Evolutionary conservation across 345 rosid genomes (phyloP).

Genomic region (Syzygium jambos): DNA sequence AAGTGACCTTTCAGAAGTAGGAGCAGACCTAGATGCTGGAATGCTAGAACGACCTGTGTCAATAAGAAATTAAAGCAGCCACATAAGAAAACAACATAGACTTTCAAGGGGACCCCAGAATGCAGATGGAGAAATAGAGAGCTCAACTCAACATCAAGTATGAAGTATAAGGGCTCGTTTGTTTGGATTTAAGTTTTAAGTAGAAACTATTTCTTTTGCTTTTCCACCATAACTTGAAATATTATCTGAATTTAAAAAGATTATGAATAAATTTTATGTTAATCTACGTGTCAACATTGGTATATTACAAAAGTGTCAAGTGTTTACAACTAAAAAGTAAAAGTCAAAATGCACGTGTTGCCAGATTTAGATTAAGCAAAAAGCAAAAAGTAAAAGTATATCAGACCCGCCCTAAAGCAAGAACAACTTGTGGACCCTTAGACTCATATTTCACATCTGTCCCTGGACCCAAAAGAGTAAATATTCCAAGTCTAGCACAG

Average conservation of each 20-base stretch:
- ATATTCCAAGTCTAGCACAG: not conserved
- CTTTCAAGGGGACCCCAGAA: not conserved
- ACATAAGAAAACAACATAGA: not conserved
- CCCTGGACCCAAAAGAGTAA: not conserved
- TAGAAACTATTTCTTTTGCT: not conserved
- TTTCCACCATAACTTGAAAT: not conserved
- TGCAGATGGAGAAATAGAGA: not conserved
- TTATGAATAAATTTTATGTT: not conserved
- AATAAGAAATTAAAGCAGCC: not conserved
- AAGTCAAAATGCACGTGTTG: not conserved
- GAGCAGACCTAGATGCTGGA: constrained; percentile 31
- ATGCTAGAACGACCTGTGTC: constrained; percentile 39
- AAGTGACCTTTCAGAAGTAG: constrained; percentile 29
- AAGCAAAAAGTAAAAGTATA: not conserved
- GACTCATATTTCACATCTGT: not conserved
- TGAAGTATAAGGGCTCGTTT: not conserved
- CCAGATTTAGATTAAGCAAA: not conserved
- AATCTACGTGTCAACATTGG: not conserved
- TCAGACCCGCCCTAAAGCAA: not conserved
- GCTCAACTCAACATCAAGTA: not conserved
- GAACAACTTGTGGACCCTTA: not conserved
- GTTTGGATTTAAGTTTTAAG: not conserved
- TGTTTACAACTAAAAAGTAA: not conserved
- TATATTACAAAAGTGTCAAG: not conserved
- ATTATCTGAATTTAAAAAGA: not conserved